Base-by-base conservation (phyloP, 1,284 basidiomycete species). In the Rhodotorula sp. region DNA sequence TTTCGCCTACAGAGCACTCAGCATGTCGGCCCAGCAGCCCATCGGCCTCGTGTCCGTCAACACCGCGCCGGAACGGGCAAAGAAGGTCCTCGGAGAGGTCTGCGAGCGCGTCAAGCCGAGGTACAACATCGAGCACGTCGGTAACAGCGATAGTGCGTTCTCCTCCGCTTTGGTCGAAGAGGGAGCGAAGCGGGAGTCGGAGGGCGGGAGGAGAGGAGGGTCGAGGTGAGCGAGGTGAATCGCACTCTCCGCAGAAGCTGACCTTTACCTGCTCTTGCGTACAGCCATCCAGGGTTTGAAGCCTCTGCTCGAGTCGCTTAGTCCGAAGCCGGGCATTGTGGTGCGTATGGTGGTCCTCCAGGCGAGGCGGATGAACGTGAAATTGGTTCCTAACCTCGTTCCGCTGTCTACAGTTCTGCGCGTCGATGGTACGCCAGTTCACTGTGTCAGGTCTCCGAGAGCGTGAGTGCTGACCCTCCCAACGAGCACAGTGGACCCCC, bases 41-140 rank as follows among this genome's bases (percentile, higher is more conserved):
- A 71, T 82, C 75, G 80, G 79, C 73, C 80, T 82, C 65, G 77
- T 82, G 48, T 80, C 79, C 12, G 81, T 64, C 29, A 82, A 82
- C 73, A 82, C 81, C 13, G 79, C 78, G 25, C 81, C 80, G 2
- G 81, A 82, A 27, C 77, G 81, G 27, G 81, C 81, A 17, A 78
- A 79, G 66, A 73, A 77, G 53, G 79, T 82, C 56, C 81, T 82
- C 54, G 81, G 81, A 9, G 63, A 70, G 25, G 78, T 82, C 39
- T 82, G 81, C 64, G 79, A 81, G 44, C 71, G 74, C 56, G 81
- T 82, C 66, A 80, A 80, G 71, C 80, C 80, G 61, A 76, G 72
- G 64, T 82, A 81, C 74, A 77, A 64, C 46, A 80, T 82, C 44
- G 77, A 79, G 7, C 81, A 82, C 71, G 81, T 80, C 19, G 81